Evolutionary conservation across 441 rosid species (phyloP), one percentile per base, ranked within the genome.

Genomic region (Dalechampia spathulata): DNA sequence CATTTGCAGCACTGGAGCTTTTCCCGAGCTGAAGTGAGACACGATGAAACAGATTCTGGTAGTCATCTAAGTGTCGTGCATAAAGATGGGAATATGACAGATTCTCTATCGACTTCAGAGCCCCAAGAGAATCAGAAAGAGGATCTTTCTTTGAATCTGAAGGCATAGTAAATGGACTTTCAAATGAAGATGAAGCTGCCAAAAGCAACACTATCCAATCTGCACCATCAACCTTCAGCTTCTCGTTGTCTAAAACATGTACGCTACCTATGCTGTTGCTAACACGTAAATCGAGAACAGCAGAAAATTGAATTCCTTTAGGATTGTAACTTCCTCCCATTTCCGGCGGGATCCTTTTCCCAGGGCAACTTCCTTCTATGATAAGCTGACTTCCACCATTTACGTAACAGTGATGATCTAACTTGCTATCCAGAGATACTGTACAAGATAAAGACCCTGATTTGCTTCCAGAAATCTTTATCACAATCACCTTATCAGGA

Each of bases 151-250:
- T 75, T 47, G 99, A 89, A 66, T 80, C 87, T 51, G 57, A 71
- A 14, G 99, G 99, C 58, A 74, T 65, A 0, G 72, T 78, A 62
- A 89, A 85, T 23, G 97, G 89, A 16, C 86, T 87, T 17, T 76
- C 92, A 67, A 86, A 90, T 6, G 90, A 82, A 67, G 99, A 86
- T n/a, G 96, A 79, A 68, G 92, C 92, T 9, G 67, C 71, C n/a
- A 89, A 65, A 57, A 72, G 73, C 74, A 91, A 38, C 60, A 88
- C 75, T 16, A 82, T 91, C 89, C 91, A 91, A 60, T 88, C 91
- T 0, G 89, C 70, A 4, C 77, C 81, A 44, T 80, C 71, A 64
- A 89, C 86, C 57, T 76, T 81, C 69, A 93, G 57, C 70, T 74
- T 85, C 73, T 79, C 73, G 46, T 71, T 77, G 63, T 79, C 87